Conservation (phyloP, 331 rosid species). For the Spiraea crenata region DNA sequence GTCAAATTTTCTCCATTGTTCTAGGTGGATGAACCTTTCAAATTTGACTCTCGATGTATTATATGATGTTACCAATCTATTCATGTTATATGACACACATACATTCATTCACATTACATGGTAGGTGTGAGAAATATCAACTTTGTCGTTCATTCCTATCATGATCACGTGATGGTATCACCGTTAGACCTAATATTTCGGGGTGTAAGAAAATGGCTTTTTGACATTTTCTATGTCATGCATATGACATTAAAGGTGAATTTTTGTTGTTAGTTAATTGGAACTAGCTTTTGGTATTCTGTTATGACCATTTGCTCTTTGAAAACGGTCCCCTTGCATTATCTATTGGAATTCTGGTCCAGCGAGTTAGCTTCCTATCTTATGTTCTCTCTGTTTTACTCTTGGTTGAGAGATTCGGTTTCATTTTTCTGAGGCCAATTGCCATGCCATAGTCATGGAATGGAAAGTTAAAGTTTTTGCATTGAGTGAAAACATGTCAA, state of each 20-base stretch:
- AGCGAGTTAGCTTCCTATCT: not conserved
- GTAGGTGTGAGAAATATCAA: too few species aligned
- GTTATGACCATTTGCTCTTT: not conserved
- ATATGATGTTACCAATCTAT: too few species aligned
- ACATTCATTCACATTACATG: too few species aligned
- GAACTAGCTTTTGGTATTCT: not conserved
- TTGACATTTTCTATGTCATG: not conserved
- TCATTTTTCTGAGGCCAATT: not conserved
- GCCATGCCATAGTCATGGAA: not conserved
- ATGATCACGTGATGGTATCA: too few species aligned
- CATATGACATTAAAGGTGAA: not conserved
- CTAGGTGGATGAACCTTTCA: not conserved
- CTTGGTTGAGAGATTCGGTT: not conserved
- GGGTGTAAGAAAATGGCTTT: not conserved
- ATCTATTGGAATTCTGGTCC: constrained; percentile 6
- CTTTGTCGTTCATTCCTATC: too few species aligned
- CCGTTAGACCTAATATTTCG: too few species aligned
- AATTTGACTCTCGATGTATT: too few species aligned
- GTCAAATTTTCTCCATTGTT: not conserved
- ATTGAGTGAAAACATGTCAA: not conserved
- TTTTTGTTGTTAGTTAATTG: not conserved
- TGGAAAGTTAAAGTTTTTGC: not conserved
- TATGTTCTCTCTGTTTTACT: not conserved
- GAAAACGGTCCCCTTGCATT: not conserved
- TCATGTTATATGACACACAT: too few species aligned